Evolutionary conservation across 73 alveolate species (phyloP).

Genomic region (Tetrahymena thermophila): DNA sequence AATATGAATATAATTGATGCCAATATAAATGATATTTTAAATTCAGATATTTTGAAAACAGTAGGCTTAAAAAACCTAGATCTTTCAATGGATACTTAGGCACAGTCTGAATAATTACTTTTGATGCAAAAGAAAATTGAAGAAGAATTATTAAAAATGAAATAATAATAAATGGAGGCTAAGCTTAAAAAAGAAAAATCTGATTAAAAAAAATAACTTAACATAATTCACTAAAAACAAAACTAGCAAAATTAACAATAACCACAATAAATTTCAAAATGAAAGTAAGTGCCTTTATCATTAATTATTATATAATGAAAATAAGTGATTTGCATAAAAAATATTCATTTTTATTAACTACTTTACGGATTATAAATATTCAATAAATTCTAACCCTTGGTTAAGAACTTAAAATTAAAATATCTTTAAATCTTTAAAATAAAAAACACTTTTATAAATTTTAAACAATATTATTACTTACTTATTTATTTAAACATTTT

Average conservation of each 20-base stretch:
- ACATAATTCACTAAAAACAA: neutral
- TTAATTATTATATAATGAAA: too few relatives aligned
- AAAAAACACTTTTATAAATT: too few relatives aligned
- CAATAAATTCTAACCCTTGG: too few relatives aligned
- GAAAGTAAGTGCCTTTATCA: neutral
- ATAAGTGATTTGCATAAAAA: too few relatives aligned
- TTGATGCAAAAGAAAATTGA: neutral
- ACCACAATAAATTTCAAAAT: neutral
- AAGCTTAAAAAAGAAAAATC: neutral
- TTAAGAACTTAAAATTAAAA: too few relatives aligned
- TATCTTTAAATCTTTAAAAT: too few relatives aligned
- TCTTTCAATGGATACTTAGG: neutral
- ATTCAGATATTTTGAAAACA: neutral
- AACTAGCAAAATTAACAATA: neutral
- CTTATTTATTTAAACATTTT: too few relatives aligned
- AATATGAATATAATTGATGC: neutral
- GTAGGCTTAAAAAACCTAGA: neutral
- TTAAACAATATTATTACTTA: too few relatives aligned
- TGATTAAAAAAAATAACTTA: neutral
- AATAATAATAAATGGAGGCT: neutral
- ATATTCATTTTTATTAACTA: too few relatives aligned
- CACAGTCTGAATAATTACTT: neutral
- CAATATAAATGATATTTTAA: neutral
- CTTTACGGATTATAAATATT: too few relatives aligned
- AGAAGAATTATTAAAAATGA: neutral